A percentile compares a stretch with the other conserved stretches of the same genome.
These are phyloP conservation scores for Eremomyces bilateralis DNA, from an alignment of 495 filamentous ascomycete species.

Conservation along the genomic window DNA sequence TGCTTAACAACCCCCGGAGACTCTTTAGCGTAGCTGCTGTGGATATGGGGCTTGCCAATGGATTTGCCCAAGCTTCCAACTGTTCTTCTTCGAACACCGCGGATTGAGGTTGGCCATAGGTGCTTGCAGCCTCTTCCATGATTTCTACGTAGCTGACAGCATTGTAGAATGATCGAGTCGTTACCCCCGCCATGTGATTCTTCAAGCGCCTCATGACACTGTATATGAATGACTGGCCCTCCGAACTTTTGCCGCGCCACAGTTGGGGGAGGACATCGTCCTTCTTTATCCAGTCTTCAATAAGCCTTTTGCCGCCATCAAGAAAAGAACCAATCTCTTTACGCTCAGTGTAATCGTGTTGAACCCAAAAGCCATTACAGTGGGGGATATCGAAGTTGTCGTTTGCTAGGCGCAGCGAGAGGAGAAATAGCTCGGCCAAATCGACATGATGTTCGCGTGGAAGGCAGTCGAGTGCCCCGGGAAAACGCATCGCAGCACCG, in stretches of 20 bases:
- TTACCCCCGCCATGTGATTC: no score
- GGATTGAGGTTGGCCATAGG: neutral
- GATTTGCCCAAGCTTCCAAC: neutral
- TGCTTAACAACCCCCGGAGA: conserved; percentile 23
- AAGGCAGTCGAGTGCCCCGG: conserved; percentile 7
- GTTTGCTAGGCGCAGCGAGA: conserved; percentile 35
- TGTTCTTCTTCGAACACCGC: neutral
- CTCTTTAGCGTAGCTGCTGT: conserved; percentile 16
- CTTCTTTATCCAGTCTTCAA: no score
- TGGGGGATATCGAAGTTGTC: conserved; percentile 38
- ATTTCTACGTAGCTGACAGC: conserved; percentile 13
- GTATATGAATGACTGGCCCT: no score
- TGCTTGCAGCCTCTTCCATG: conserved; percentile 1
- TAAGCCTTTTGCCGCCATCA: no score
- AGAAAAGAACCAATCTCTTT: no score
- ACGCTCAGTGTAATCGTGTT: no score
- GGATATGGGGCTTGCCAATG: conserved; percentile 22
- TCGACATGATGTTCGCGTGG: conserved; percentile 4
- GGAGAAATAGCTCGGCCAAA: conserved; percentile 24
- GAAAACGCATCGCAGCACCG: conserved; percentile 26
- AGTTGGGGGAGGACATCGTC: no score
- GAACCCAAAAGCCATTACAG: no score
- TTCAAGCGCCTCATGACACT: no score
- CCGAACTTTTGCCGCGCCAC: no score
- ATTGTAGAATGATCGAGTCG: no score